Conservation (phyloP, 176 grass and related monocot genomes). For the Coix lacrymajobi region DNA sequence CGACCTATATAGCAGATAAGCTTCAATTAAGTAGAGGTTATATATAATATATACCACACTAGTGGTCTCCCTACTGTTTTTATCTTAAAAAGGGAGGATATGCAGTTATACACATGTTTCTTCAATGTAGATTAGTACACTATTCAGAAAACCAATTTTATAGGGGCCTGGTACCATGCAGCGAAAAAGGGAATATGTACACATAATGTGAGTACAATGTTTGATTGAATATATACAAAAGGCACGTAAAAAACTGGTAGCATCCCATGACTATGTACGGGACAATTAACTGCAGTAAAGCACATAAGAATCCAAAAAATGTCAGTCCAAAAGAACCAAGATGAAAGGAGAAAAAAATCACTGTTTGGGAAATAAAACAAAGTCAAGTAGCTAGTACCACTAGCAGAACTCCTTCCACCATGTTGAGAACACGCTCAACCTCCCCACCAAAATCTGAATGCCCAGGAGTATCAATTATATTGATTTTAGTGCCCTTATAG, state of each 20-base stretch:
- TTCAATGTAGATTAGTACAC: neutral
- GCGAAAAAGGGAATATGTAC: conserved; percentile 16
- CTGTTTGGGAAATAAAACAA: neutral
- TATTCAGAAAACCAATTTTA: conserved; percentile 11
- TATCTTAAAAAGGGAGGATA: neutral
- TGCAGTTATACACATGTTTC: neutral
- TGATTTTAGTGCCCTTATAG: conserved; percentile 96
- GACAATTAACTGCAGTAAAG: conserved; percentile 7
- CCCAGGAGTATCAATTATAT: conserved; percentile 97
- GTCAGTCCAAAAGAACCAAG: neutral
- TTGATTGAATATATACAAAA: neutral
- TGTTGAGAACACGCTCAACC: conserved; percentile 96
- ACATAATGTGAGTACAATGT: neutral
- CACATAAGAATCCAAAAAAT: conserved; percentile 5
- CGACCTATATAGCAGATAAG: conserved; percentile 55
- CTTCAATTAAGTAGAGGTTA: conserved; percentile 17
- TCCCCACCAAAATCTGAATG: conserved; percentile 98
- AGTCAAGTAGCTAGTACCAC: conserved; percentile 64
- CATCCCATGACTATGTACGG: neutral
- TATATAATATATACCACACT: neutral
- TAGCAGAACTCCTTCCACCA: conserved; percentile 98
- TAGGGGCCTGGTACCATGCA: neutral
- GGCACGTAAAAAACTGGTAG: neutral
- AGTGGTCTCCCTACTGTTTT: neutral
- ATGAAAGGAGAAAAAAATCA: neutral